Evolutionary conservation across 75 land plant species (phyloP), one percentile per base, ranked within the genome.

Genomic region (Larix kaempferi): DNA sequence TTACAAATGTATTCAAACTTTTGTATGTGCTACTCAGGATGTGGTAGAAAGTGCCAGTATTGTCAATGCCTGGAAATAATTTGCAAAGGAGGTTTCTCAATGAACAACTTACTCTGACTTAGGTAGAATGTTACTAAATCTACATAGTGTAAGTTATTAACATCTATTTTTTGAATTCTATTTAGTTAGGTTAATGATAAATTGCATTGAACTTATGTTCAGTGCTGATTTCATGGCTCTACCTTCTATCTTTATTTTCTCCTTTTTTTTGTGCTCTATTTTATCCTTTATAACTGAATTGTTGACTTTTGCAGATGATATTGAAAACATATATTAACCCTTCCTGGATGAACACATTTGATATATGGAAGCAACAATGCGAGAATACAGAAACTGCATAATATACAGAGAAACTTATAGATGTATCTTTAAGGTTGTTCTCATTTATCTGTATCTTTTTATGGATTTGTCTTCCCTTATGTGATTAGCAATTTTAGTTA

Each of bases 71-170:
- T 96, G 93, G 98, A 92, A 94, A 82, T 91, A 86, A 57, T 96
- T 94, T 86, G 92, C 98, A 4, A 78, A 71, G 81, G 91, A 92
- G 75, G 93, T 95, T 73, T 88, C 88, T 5, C 83, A 79, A 75
- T 89, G 94, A 71, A 65, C 71, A 69, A 80, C 29, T 73, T 97
- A 94, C 76, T 72, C 86, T 52, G 91, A 94, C 80, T 86, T 94
- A 81, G 95, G 98, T 65, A 83, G 75, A 67, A 89, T 92, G 98
- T 84, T 97, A 59, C 58, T 92, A 58, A 91, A 86, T 78, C 89
- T 97, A 80, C 92, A 88, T 44, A 85, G 71, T 77, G 99, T 97
- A 94, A 83, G 76, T 37, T 37, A 44, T 39, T 41, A 69, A 69
- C 72, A 41, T 69, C 22, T 41, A 61, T 37, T 5, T 65, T 39